phyloP scores from a whole-genome alignment of 805 yeast genomes.

The Candida gorgasii region DNA sequence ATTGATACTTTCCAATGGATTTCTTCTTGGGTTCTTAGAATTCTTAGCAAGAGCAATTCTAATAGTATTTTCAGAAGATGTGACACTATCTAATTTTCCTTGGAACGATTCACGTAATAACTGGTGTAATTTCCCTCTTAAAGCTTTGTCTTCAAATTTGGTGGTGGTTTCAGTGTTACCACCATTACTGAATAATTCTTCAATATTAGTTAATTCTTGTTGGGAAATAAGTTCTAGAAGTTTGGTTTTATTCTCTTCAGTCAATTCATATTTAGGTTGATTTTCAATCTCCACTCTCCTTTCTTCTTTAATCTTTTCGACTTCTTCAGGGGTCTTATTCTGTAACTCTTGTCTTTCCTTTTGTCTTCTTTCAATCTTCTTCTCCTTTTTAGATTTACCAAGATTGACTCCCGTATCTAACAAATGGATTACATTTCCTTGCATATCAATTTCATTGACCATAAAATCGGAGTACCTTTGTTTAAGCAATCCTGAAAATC shows the following conservation, averaged over 20 bases:
- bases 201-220: constrained; percentile 57
- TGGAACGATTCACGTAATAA: constrained; percentile 72
- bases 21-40: constrained; percentile 39
- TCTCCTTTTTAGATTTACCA: constrained; percentile 48
- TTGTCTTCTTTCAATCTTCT: constrained; percentile 44
- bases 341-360: constrained; percentile 35
- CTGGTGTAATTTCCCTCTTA: constrained; percentile 79
- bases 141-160: constrained; percentile 62
- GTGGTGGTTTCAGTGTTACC: constrained; percentile 58
- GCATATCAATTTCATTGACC: constrained; percentile 79
- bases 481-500: constrained; percentile 79
- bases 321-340: constrained; percentile 34
- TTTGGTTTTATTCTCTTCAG: constrained; percentile 46
- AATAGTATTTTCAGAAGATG: constrained; percentile 68
- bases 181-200: constrained; percentile 55
- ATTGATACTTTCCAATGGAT: constrained; percentile 37
- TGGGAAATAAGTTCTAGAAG: constrained; percentile 59
- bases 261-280: constrained; percentile 42
- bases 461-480: constrained; percentile 91
- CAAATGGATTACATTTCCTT: constrained; percentile 74
- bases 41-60: constrained; percentile 56
- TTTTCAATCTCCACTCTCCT: constrained; percentile 17
- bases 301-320: constrained; percentile 25
- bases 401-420: constrained; percentile 66
- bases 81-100: constrained; percentile 74